Conservation (phyloP, 163 green algal species). For the Chloromonas sp. region DNA sequence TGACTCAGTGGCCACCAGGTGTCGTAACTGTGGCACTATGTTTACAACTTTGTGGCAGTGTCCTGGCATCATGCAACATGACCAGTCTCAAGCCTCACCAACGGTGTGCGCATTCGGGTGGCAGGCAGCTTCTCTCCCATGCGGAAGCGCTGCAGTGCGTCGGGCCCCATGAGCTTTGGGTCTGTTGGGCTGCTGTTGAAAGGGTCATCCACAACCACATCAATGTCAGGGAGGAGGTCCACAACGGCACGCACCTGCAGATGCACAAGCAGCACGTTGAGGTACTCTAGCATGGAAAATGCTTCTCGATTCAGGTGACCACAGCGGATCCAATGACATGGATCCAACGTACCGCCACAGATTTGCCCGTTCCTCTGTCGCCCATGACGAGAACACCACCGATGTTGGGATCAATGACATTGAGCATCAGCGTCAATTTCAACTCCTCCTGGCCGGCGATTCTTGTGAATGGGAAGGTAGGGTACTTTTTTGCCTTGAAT, state of each 20-base stretch:
- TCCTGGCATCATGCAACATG: too few relatives aligned
- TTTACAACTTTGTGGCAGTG: too few relatives aligned
- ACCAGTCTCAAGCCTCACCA: slow-evolving; percentile 48
- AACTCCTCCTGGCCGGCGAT: slow-evolving; percentile 89
- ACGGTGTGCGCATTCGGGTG: slow-evolving; percentile 60
- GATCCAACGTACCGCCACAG: slow-evolving; percentile 61
- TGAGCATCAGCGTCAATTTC: slow-evolving; percentile 89
- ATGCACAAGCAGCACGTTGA: neutral
- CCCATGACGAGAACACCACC: slow-evolving; percentile 96
- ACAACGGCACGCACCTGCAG: slow-evolving; percentile 73
- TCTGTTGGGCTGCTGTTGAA: slow-evolving; percentile 91
- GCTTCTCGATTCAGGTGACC: too few relatives aligned
- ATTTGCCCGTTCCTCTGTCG: slow-evolving; percentile 91
- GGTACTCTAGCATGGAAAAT: too few relatives aligned
- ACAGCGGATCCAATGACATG: neutral
- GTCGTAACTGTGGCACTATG: too few relatives aligned
- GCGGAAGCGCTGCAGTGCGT: slow-evolving; percentile 53
- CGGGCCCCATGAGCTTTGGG: slow-evolving; percentile 86
- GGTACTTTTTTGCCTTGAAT: slow-evolving; percentile 40
- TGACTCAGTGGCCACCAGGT: neutral
- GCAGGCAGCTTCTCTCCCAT: slow-evolving; percentile 64
- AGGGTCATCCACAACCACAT: slow-evolving; percentile 77
- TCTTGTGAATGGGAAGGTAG: slow-evolving; percentile 77
- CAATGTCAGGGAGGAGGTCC: slow-evolving; percentile 87
- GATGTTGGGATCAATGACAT: slow-evolving; percentile 87